Evolutionary conservation across 106 monocot species (phyloP), one percentile per base, ranked within the genome.

Genomic region (Agapanthus africanus): DNA sequence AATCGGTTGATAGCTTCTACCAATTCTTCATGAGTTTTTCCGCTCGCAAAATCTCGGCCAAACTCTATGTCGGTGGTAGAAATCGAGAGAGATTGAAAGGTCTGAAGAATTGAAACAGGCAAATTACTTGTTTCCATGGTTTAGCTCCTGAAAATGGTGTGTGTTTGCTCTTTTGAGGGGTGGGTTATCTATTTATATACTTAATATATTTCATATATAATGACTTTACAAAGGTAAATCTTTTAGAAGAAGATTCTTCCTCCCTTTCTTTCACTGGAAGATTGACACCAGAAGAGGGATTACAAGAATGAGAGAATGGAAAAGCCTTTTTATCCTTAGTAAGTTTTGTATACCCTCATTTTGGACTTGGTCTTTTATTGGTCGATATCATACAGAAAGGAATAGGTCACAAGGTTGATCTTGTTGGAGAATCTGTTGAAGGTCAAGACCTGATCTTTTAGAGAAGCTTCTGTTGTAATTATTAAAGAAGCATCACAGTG

Each of bases 1-100:
- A 27, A 66, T 6, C 42, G 66, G 42, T 44, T 44, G 50, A 69
- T 14, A 21, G 68, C 7, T 32, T 8, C 46, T 7, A 51, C 49
- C 11, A 34, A 9, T 69, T 69, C 68, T 47, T 69, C 49, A 19
- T 22, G 46, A 19, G 33, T 69, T 50, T 50, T 69, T 6, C 18
- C 27, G 19, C n/a, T 34, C 10, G 50, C 50, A 51, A 69, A 51
- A 10, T 69, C 68, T 44, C 7, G 31, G 11, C 50, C 68, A 36
- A 69, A 69, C 8, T 50, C 50, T 22, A 69, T 2, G 50, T 11
- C 7, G 31, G 34, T 69, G 50, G 46, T 4, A 35, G 42, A 69
- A 69, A n/a, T n/a, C n/a, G n/a, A n/a, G n/a, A n/a, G n/a, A n/a
- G n/a, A n/a, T n/a, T n/a, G n/a, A n/a, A n/a, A n/a, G n/a, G n/a